Percentiles rank a stretch among this genome's conserved stretches.
These are phyloP conservation scores for Sclerotinia spermophila DNA, from an alignment of 2,329 filamentous ascomycete species.

Conservation along the genomic window DNA sequence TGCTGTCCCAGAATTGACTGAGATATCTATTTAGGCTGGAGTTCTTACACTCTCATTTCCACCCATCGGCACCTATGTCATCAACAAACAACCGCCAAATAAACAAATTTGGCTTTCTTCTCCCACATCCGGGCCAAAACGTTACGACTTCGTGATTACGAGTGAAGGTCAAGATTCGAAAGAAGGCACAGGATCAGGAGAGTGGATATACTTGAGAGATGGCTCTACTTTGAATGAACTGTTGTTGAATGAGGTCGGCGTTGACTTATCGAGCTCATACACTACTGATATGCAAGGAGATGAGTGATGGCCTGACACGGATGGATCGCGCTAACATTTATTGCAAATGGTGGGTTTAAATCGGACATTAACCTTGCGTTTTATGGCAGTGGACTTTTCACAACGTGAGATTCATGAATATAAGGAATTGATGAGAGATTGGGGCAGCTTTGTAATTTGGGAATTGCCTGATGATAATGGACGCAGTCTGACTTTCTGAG, in stretches of 20 bases:
- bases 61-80: slow-evolving; percentile 74
- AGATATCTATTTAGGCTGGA: slow-evolving; percentile 58
- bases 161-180: slow-evolving; percentile 75
- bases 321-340: neutral
- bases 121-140: slow-evolving; percentile 85
- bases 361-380: neutral
- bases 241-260: slow-evolving; percentile 69
- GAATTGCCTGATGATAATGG: neutral
- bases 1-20: neutral
- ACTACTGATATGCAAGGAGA: neutral
- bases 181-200: slow-evolving; percentile 67
- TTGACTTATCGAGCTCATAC: slow-evolving; percentile 44
- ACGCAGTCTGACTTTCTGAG: neutral
- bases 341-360: neutral
- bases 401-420: neutral
- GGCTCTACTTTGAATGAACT: slow-evolving; percentile 71
- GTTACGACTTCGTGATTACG: slow-evolving; percentile 81
- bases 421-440: neutral
- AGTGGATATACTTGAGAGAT: slow-evolving; percentile 88
- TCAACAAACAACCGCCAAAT: slow-evolving; percentile 98
- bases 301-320: neutral
- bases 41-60: slow-evolving; percentile 75
- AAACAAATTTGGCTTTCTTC: slow-evolving; percentile 97
- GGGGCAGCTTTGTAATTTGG: neutral
- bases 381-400: neutral